Percentiles rank a stretch among this genome's conserved stretches.
These are phyloP conservation scores for Pythium brachiatum DNA, from an alignment of 352 stramenopile species.

Conservation along the genomic window DNA sequence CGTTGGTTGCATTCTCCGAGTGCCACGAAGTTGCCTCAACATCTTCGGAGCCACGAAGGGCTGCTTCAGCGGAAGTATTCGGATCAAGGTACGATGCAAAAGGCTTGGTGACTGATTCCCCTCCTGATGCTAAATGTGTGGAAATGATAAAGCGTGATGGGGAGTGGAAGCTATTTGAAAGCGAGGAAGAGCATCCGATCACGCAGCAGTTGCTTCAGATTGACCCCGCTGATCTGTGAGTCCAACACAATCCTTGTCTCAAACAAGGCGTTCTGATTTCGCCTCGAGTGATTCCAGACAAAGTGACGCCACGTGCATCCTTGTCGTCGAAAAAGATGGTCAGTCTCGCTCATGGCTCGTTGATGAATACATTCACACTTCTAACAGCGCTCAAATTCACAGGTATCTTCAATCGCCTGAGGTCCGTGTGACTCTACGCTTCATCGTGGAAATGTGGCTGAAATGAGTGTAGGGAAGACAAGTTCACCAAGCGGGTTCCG, in stretches of 20 bases:
- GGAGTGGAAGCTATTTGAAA: constrained; percentile 54
- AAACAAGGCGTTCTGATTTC: not conserved
- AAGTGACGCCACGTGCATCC: constrained; percentile 82
- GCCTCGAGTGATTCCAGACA: constrained; percentile 25
- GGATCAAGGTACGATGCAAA: constrained; percentile 51
- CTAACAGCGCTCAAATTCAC: constrained; percentile 40
- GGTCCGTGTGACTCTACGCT: constrained; percentile 32
- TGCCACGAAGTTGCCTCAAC: constrained; percentile 70
- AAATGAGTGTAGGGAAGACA: constrained; percentile 53
- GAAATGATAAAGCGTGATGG: constrained; percentile 42
- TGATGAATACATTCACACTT: not conserved
- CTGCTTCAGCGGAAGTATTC: constrained; percentile 59
- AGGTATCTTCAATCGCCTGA: constrained; percentile 94
- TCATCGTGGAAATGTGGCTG: not conserved
- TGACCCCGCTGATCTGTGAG: constrained; percentile 51
- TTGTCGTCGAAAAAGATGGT: constrained; percentile 96
- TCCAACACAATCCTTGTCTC: not conserved
- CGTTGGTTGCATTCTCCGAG: constrained; percentile 60
- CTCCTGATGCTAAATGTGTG: not conserved
- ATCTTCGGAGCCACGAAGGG: constrained; percentile 85
- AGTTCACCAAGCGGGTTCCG: constrained; percentile 84
- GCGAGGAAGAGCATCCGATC: constrained; percentile 68
- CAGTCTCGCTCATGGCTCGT: not conserved
- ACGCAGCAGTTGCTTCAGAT: constrained; percentile 71
- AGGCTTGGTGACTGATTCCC: not conserved